Evolutionary conservation across 331 rosid species (phyloP), one percentile per base, ranked within the genome.

Genomic region (Telfairia occidentalis): DNA sequence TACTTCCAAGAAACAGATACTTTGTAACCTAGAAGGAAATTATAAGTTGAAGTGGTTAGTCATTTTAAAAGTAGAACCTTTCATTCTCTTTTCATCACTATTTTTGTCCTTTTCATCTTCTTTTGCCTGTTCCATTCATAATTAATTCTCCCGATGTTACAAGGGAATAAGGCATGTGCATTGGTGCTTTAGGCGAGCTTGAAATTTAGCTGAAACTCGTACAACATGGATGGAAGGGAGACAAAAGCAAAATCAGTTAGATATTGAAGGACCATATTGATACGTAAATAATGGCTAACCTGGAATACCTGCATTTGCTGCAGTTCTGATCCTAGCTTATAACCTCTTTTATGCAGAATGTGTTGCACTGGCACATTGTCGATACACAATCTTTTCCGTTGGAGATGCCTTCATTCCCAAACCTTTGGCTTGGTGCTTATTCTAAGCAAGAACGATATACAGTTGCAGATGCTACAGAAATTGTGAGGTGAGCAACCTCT

Each of bases 301-400:
- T 16, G 32, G 19, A 69, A 9, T 16, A 70, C 42, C 42, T 45
- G 28, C 42, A 28, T 70, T 70, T 70, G 18, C 42, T 16, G 75
- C 42, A 46, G 5, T 28, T 70, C 58, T 16, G 40, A 19, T 38
- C 38, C 6, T 54, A 34, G 46, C 77, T 54, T 18, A 37, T 72
- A 38, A 45, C 38, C 69, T 9, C 53, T 72, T 80, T 48, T 61
- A 34, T 81, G 70, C 74, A 83, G 87, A 83, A 83, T 78, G 87
- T 83, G 52, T 29, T 83, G 80, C 87, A 83, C 61, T 83, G 87
- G 87, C 87, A 83, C 76, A 83, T 83, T 77, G 84, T 83, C 24
- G 87, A 83, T 70, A 19, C 87, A 37, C 81, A 83, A 69, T 83
- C 84, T 21, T 83, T 83, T 46, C 84, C 87, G 9, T 71, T 83